Percentiles rank a stretch among this genome's conserved stretches.
Conservation (phyloP, 2,329 filamentous ascomycete genomes). For the Microdochium trichocladiopsis region DNA sequence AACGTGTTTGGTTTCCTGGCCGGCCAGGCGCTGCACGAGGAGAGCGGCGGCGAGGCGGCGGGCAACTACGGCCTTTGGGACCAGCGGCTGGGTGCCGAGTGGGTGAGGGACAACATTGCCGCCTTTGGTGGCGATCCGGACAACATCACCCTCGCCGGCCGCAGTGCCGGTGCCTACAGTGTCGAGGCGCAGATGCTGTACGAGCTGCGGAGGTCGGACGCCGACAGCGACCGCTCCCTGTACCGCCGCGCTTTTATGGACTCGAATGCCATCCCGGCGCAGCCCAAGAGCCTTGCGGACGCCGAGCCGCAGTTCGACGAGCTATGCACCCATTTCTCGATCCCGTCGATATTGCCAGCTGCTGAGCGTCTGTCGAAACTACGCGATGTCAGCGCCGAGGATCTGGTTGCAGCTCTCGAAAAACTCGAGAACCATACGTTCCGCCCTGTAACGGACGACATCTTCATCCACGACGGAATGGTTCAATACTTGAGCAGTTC, state of each 20-base stretch:
- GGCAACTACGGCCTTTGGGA: conserved; percentile 31
- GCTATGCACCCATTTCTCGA: conserved; percentile 24
- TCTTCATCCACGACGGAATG: conserved; percentile 30
- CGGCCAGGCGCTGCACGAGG: conserved; percentile 2
- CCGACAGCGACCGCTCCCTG: conserved; percentile 3
- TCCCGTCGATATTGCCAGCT: conserved; percentile 4
- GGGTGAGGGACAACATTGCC: conserved; percentile 33
- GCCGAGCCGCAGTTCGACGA: conserved; percentile 34
- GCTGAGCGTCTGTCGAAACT: conserved; percentile 23
- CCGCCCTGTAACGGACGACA: conserved; percentile 32
- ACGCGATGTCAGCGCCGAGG: conserved; percentile 18
- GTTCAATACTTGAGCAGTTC: conserved; percentile 27
- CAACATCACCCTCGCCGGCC: conserved; percentile 29
- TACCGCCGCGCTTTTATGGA: conserved; percentile 32
- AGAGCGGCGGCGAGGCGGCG: conserved; percentile 3
- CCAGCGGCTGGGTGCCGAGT: conserved; percentile 36
- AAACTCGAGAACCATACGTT: conserved; percentile 36
- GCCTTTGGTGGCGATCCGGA: conserved; percentile 10
- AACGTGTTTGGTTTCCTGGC: conserved; percentile 11
- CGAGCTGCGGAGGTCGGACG: conserved; percentile 17
- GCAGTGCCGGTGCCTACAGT: conserved; percentile 31
- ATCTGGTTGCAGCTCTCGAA: conserved; percentile 25
- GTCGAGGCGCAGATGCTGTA: conserved; percentile 30
- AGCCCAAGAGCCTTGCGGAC: conserved; percentile 29
- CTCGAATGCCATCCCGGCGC: conserved; percentile 36